A percentile compares a stretch with the other conserved stretches of the same genome.
These are phyloP conservation scores for Erodium moschatum DNA, from an alignment of 441 rosid genomes.

Conservation along the genomic window DNA sequence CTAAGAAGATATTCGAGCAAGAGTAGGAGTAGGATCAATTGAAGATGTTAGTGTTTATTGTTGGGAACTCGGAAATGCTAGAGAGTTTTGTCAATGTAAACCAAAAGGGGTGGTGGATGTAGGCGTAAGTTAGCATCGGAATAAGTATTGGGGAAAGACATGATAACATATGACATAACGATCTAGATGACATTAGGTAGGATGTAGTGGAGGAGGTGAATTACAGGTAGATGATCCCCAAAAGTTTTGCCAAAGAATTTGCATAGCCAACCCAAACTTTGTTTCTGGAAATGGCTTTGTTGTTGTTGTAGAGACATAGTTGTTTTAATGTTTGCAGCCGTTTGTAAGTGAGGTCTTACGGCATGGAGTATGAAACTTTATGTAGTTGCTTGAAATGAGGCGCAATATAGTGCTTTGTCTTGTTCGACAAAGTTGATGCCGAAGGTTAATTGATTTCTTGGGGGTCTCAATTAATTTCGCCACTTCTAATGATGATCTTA, in stretches of 20 bases:
- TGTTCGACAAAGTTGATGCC: not conserved
- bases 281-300: not conserved
- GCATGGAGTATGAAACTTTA: not conserved
- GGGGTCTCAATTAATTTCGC: not conserved
- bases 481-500: too few species aligned
- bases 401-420: not conserved
- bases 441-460: not conserved
- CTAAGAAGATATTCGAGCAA: not conserved
- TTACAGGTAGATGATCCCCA: not conserved
- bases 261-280: not conserved
- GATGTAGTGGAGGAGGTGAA: not conserved
- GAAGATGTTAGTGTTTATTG: not conserved
- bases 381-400: not conserved
- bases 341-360: not conserved
- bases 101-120: not conserved
- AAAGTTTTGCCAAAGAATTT: not conserved
- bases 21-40: not conserved
- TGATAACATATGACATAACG: not conserved
- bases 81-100: not conserved
- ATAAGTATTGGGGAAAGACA: not conserved
- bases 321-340: not conserved
- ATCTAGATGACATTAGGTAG: not conserved
- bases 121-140: not conserved
- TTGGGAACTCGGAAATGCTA: not conserved
- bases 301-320: not conserved